Percentiles rank a stretch among this genome's conserved stretches.
Conservation (phyloP, 192 early-diverging fungal species). For the Rhizophagus sp. region DNA sequence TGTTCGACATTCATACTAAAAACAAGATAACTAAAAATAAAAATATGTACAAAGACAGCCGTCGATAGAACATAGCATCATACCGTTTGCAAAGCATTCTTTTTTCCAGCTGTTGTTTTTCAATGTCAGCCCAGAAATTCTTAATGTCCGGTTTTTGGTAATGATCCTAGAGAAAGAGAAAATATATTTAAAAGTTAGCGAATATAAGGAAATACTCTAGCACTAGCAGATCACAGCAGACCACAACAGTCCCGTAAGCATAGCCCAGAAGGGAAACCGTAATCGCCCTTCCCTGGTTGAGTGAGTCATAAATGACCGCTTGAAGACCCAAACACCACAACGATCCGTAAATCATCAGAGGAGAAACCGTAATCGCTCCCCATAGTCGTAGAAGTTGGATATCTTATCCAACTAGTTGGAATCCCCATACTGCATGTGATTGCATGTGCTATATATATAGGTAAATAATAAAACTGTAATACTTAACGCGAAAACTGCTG, state of each 20-base stretch:
- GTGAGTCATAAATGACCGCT: neutral
- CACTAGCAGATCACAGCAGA: constrained; percentile 1
- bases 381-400: constrained; percentile 17
- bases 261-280: constrained; percentile 3
- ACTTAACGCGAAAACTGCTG: too few species aligned
- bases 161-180: too few species aligned
- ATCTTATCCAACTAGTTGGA: constrained; percentile 17
- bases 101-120: constrained; percentile 11
- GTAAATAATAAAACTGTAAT: too few species aligned
- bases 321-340: constrained; percentile 19
- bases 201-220: neutral
- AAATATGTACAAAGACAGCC: neutral
- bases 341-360: constrained; percentile 20
- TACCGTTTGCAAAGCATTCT: constrained; percentile 4
- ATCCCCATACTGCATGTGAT: constrained; percentile 10
- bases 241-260: constrained; percentile 14
- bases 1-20: constrained; percentile 3
- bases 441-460: constrained; percentile 4
- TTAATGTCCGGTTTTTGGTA: neutral
- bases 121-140: neutral
- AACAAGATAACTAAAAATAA: neutral
- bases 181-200: neutral
- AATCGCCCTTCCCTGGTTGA: too few species aligned
- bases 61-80: neutral
- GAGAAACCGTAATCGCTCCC: neutral